Evolutionary conservation across 176 grass and related monocot genomes (phyloP).

Genomic region (Hordeum vulgare): DNA sequence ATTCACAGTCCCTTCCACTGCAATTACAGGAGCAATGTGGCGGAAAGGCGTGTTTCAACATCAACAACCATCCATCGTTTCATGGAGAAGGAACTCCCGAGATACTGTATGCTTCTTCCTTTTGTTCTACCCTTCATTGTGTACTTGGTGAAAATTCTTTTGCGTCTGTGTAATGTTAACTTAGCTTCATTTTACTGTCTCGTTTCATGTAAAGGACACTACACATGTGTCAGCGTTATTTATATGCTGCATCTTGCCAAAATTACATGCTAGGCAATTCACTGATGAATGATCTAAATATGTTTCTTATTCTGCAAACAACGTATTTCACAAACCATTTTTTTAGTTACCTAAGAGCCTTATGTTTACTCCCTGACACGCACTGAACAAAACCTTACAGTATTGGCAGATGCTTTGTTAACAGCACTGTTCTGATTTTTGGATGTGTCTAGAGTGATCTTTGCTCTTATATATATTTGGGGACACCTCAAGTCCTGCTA

Average conservation of each 20-base stretch:
- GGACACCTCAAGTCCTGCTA: background rate
- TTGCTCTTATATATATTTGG: background rate
- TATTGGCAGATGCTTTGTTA: background rate
- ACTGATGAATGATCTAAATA: background rate
- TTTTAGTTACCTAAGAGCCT: background rate
- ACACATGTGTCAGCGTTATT: background rate
- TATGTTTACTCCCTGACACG: background rate
- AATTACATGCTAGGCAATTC: background rate
- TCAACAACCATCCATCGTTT: slow-evolving; percentile 42
- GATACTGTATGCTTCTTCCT: slow-evolving; percentile 36
- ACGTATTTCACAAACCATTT: background rate
- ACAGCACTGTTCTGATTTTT: background rate
- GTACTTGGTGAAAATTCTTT: background rate
- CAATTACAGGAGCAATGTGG: slow-evolving; percentile 46
- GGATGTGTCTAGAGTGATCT: background rate
- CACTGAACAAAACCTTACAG: background rate
- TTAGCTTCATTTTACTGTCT: background rate
- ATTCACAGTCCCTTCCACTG: background rate
- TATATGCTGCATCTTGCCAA: background rate
- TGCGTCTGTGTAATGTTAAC: background rate
- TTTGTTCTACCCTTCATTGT: background rate
- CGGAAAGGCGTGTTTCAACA: slow-evolving; percentile 53
- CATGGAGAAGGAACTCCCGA: slow-evolving; percentile 40
- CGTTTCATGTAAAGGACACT: background rate
- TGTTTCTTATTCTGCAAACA: background rate